Evolutionary conservation across 306 rosid genomes (phyloP).

Genomic region (Pachyrhizus erosus): DNA sequence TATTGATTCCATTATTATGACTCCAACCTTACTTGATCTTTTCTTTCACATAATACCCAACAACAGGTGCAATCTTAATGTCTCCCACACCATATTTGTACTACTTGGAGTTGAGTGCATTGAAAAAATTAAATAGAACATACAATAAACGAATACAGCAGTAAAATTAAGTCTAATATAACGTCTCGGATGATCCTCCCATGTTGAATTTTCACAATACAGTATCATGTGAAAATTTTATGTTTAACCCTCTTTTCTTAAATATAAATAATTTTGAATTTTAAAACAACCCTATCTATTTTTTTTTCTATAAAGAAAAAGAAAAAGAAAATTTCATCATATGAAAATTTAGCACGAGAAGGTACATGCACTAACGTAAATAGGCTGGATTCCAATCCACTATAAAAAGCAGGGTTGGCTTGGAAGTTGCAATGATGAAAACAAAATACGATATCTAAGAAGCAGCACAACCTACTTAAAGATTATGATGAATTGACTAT

Average conservation of each 20-base stretch:
- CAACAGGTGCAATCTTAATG: background rate
- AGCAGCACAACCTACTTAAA: background rate
- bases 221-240: too few relatives aligned
- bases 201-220: too few relatives aligned
- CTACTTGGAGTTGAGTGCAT: background rate
- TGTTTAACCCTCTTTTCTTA: too few relatives aligned
- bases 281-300: too few relatives aligned
- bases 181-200: too few relatives aligned
- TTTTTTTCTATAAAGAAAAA: too few relatives aligned
- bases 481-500: background rate
- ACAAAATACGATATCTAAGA: background rate
- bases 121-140: background rate
- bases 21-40: background rate
- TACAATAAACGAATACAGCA: background rate
- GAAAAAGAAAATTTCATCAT: too few relatives aligned
- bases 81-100: background rate
- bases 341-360: too few relatives aligned
- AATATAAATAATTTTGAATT: too few relatives aligned
- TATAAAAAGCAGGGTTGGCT: background rate
- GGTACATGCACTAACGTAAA: background rate
- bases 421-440: background rate
- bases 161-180: background rate
- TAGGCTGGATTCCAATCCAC: background rate
- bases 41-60: background rate
- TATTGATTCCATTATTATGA: background rate